Evolutionary conservation across 164 flowering plant genomes (phyloP), one percentile per base, ranked within the genome.

Genomic region (Vitis amurensis): DNA sequence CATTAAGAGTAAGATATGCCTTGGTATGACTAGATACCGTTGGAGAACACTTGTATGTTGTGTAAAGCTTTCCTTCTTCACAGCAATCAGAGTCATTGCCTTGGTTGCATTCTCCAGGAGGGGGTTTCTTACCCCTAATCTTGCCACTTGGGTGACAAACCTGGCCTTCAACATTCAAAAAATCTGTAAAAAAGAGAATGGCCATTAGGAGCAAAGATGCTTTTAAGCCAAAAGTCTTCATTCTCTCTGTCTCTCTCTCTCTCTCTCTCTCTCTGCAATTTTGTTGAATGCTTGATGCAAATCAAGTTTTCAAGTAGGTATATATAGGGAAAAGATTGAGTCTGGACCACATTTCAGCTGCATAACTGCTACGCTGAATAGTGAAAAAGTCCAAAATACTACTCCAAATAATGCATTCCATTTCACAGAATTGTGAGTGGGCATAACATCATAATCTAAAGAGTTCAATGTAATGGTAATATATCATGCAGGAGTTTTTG

Each of bases 31-130:
- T 16, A 4, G 80, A 23, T 12, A 82, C 77, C 8, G 64, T 61
- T 1, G 85, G 85, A 15, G 84, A 81, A 27, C 80, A 79, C 30
- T 50, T 72, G 79, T 76, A 78, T 2, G 67, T 71, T 2, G 69
- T 47, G 71, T 81, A 78, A 11, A 50, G 9, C 31, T 61, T 66
- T 7, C 84, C 82, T 49, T 53, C 14, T 8, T 31, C 37, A 13
- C 79, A 81, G 31, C 77, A 78, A 10, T 67, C 74, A 0, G 79
- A 78, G 50, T 70, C 77, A 29, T 72, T 64, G 37, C 64, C 73
- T 27, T n/a, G 60, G 70, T 74, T 72, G 74, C 83, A 78, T 56
- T 75, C 57, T 1, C 71, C 74, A 3, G 52, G 48, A 17, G 79
- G 81, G 4, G 83, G 61, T 1, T 63, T 56, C 4, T n/a, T 75